Evolutionary conservation across 1,139 yeast genomes (phyloP).

Genomic region (Suhomyces choctaworum): DNA sequence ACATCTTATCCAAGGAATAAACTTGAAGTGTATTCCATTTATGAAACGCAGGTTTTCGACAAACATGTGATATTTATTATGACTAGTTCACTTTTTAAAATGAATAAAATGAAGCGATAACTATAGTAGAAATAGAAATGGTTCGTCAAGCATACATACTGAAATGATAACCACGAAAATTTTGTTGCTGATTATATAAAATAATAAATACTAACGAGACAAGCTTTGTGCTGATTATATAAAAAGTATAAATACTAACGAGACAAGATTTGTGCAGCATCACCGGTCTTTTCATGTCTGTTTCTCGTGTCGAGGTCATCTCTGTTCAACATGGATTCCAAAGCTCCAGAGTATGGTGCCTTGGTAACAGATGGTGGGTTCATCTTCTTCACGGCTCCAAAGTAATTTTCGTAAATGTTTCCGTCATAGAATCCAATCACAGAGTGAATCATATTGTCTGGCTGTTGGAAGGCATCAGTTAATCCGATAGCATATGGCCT

Average conservation of each 20-base stretch:
- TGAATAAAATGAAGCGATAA: too few species aligned
- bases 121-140: too few species aligned
- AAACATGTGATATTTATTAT: slow-evolving; percentile 8
- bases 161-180: neutral
- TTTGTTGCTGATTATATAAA: too few species aligned
- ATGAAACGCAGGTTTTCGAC: slow-evolving; percentile 12
- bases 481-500: slow-evolving; percentile 48
- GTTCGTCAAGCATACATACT: neutral
- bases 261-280: slow-evolving; percentile 35
- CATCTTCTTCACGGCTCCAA: slow-evolving; percentile 35
- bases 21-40: slow-evolving; percentile 2
- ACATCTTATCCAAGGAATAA: slow-evolving; percentile 26
- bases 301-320: slow-evolving; percentile 39
- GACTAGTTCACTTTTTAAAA: too few species aligned
- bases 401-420: slow-evolving; percentile 49
- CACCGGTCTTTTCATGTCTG: slow-evolving; percentile 37
- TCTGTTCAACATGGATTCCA: slow-evolving; percentile 42
- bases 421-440: slow-evolving; percentile 48
- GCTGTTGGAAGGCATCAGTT: slow-evolving; percentile 50
- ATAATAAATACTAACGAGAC: too few species aligned
- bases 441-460: slow-evolving; percentile 47
- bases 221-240: too few species aligned
- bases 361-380: slow-evolving; percentile 40
- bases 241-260: neutral
- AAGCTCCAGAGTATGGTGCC: slow-evolving; percentile 42